Base-by-base conservation (phyloP, 2,329 filamentous ascomycete genomes). In the Pezicula rhizophila region DNA sequence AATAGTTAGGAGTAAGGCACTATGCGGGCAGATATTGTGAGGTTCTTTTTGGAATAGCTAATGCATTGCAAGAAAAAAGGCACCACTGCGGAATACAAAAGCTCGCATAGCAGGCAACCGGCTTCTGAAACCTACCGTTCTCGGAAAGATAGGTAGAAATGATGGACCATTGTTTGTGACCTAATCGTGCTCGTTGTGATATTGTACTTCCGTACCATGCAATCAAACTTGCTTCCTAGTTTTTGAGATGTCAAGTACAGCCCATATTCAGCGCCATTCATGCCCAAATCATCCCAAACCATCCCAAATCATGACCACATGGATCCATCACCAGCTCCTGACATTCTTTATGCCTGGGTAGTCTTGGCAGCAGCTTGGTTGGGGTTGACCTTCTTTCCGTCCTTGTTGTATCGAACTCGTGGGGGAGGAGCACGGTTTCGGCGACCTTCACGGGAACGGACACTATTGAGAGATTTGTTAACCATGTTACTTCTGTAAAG, bases 361-460 rank as follows among this genome's bases (percentile, higher is more conserved):
- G 57, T 60, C 61, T 65, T 66, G 47, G 63, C 61, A 50, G 61
- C 61, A 43, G 62, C 62, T 53, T 64, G 61, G 54, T 64, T 64
- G 38, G 62, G 62, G 73, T 85, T 86, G 72, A 99, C 85, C 87
- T 99, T 99, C 90, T 99, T 99, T 82, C 91, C 92, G 71, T 99
- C 93, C 87, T 97, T 96, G 88, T 99, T 99, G 89, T 95, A 99
- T 69, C 93, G 83, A 68, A 99, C 91, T 72, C 93, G 85, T 70
- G 93, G 93, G 65, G 93, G 93, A 68, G 93, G 95, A 68, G 92
- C 92, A 75, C 93, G 89, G 89, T 99, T 99, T 78, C 93, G 93
- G 74, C 93, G 92, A 68, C 95, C 93, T 70, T 87, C 91, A 65
- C 88, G 84, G 64, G 93, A 99, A 69, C 93, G 93, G 74, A 99